Evolutionary conservation across 1,139 yeast species (phyloP).

Genomic region (Scheffersomyces lignicola): DNA sequence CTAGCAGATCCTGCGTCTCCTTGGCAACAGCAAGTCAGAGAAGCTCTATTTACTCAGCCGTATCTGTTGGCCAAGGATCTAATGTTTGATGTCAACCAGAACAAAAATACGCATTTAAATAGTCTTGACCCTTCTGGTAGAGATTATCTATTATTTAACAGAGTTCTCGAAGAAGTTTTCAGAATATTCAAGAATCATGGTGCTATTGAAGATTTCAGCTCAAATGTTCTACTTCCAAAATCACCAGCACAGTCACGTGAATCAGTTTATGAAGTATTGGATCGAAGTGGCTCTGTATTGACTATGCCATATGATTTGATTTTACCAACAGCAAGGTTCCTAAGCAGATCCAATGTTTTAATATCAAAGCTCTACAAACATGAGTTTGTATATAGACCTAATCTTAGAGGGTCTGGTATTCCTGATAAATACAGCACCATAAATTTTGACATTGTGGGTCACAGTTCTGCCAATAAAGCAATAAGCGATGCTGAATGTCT

Average conservation of each 20-base stretch:
- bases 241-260: slow-evolving; percentile 68
- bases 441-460: slow-evolving; percentile 77
- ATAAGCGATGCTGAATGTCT: slow-evolving; percentile 80
- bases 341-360: slow-evolving; percentile 61
- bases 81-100: slow-evolving; percentile 60
- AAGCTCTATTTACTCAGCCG: slow-evolving; percentile 79
- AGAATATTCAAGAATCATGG: slow-evolving; percentile 77
- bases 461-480: slow-evolving; percentile 36
- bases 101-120: slow-evolving; percentile 20
- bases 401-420: slow-evolving; percentile 53
- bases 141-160: slow-evolving; percentile 46
- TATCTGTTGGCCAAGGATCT: slow-evolving; percentile 80
- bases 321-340: slow-evolving; percentile 79
- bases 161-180: slow-evolving; percentile 57
- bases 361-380: slow-evolving; percentile 69
- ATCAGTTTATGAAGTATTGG: slow-evolving; percentile 76
- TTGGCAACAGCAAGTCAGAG: slow-evolving; percentile 91
- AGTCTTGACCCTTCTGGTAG: slow-evolving; percentile 15
- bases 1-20: slow-evolving; percentile 89
- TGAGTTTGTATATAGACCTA: slow-evolving; percentile 78
- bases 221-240: slow-evolving; percentile 67
- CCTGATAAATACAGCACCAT: slow-evolving; percentile 81
- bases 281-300: slow-evolving; percentile 80
- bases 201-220: slow-evolving; percentile 69
- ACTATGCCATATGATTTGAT: slow-evolving; percentile 89